Conservation (phyloP, 2,329 filamentous ascomycete species). For the Aspergillus udagawae region DNA sequence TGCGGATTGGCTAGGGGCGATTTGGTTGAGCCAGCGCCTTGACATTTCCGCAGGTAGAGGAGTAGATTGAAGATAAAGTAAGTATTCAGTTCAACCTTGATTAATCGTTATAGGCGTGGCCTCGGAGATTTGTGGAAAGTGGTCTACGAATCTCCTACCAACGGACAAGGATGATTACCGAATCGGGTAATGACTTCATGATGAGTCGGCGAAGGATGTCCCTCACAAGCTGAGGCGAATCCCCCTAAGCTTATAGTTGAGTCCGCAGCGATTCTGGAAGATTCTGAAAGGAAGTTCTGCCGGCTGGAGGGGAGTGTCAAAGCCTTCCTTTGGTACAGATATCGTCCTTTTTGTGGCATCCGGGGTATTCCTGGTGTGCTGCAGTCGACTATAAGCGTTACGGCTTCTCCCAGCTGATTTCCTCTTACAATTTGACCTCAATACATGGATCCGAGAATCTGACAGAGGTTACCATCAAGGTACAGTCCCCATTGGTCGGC, state of each 20-base stretch:
- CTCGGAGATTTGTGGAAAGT: neutral
- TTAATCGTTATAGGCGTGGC: neutral
- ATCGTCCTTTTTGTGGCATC: neutral
- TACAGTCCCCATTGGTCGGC: neutral
- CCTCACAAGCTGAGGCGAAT: neutral
- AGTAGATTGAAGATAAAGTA: neutral
- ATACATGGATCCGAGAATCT: neutral
- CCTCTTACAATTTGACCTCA: neutral
- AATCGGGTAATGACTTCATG: neutral
- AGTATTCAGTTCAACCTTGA: neutral
- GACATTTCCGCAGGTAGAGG: no score
- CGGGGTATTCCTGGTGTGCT: neutral
- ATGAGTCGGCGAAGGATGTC: neutral
- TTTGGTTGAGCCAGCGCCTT: no score
- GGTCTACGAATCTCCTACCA: no score
- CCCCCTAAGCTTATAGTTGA: neutral
- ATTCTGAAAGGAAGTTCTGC: neutral
- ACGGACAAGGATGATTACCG: neutral
- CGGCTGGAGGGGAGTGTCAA: neutral
- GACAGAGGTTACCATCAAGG: neutral
- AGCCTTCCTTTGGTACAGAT: neutral
- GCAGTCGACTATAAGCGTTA: neutral
- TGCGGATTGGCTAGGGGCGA: neutral
- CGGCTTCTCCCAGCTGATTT: neutral
- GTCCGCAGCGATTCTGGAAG: neutral